Evolutionary conservation across 2,329 filamentous ascomycete species (phyloP).

Genomic region (Aspergillus novofumigatus): DNA sequence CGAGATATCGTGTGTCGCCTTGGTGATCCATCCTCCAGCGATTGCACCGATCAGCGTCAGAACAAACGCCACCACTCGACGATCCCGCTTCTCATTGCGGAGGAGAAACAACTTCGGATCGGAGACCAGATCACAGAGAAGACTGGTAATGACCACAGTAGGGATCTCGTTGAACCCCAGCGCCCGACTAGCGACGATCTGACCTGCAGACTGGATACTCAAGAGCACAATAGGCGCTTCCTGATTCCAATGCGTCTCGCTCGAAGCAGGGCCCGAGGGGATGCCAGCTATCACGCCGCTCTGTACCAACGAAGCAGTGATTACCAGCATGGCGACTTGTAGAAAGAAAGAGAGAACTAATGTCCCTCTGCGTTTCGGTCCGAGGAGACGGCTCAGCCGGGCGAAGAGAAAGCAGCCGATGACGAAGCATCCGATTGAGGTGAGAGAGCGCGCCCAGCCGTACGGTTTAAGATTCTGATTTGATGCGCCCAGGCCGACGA

Average conservation of each 20-base stretch:
- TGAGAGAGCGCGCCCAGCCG: constrained; percentile 43
- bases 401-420: constrained; percentile 41
- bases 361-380: constrained; percentile 18
- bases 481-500: constrained; percentile 40
- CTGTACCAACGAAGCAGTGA: constrained; percentile 25
- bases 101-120: constrained; percentile 25
- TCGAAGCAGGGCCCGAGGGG: background rate
- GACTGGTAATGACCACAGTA: constrained; percentile 31
- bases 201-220: constrained; percentile 29
- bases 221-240: constrained; percentile 29
- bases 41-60: constrained; percentile 25
- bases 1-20: constrained; percentile 19
- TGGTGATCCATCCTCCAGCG: constrained; percentile 26
- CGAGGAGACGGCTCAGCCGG: constrained; percentile 26
- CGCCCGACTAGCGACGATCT: constrained; percentile 26
- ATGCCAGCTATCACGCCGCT: constrained; percentile 20
- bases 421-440: constrained; percentile 42
- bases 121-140: constrained; percentile 28
- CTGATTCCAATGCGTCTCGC: constrained; percentile 18
- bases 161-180: constrained; percentile 29
- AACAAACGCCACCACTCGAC: constrained; percentile 23
- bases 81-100: constrained; percentile 25
- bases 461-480: constrained; percentile 38
- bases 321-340: constrained; percentile 23
- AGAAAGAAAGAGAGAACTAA: constrained; percentile 27